These are phyloP conservation scores for Adansonia rubrostipa DNA, from an alignment of 441 rosid species.

Conservation along the genomic window DNA sequence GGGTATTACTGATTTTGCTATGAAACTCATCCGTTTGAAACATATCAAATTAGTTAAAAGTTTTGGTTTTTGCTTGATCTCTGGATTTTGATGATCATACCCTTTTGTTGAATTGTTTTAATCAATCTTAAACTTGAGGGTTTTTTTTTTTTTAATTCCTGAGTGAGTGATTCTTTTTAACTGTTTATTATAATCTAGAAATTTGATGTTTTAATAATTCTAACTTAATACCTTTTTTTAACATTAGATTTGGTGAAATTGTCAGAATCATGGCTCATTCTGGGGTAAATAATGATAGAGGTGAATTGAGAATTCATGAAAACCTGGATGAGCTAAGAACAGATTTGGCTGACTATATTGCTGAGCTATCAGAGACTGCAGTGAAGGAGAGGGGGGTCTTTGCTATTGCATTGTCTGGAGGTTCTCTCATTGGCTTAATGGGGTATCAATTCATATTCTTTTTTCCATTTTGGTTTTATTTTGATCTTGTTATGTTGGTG, in stretches of 20 bases:
- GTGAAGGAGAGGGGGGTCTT: slow-evolving; percentile 82
- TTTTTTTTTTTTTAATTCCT: neutral
- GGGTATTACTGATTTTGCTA: slow-evolving; percentile 30
- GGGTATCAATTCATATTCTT: slow-evolving; percentile 55
- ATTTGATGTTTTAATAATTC: neutral
- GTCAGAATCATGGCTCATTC: slow-evolving; percentile 57
- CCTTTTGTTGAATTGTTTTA: slow-evolving; percentile 27
- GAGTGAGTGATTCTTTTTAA: neutral
- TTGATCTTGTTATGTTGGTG: slow-evolving; percentile 32
- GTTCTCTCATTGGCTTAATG: slow-evolving; percentile 74
- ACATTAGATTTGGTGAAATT: slow-evolving; percentile 33
- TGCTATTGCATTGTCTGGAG: slow-evolving; percentile 88
- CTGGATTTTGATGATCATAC: slow-evolving; percentile 20
- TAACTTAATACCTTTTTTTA: slow-evolving; percentile 7
- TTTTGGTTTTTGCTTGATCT: slow-evolving; percentile 30
- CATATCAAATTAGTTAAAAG: slow-evolving; percentile 20
- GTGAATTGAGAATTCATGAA: slow-evolving; percentile 81
- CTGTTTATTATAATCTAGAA: slow-evolving; percentile 8
- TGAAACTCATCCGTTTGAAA: slow-evolving; percentile 13
- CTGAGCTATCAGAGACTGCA: slow-evolving; percentile 78
- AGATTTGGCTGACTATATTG: slow-evolving; percentile 84
- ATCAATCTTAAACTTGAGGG: neutral
- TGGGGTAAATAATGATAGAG: slow-evolving; percentile 60
- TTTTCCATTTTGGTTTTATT: slow-evolving; percentile 12
- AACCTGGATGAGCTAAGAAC: slow-evolving; percentile 70